Evolutionary conservation across 305 asterid genomes (phyloP), one percentile per base, ranked within the genome.

Genomic region (Plantago rigida): DNA sequence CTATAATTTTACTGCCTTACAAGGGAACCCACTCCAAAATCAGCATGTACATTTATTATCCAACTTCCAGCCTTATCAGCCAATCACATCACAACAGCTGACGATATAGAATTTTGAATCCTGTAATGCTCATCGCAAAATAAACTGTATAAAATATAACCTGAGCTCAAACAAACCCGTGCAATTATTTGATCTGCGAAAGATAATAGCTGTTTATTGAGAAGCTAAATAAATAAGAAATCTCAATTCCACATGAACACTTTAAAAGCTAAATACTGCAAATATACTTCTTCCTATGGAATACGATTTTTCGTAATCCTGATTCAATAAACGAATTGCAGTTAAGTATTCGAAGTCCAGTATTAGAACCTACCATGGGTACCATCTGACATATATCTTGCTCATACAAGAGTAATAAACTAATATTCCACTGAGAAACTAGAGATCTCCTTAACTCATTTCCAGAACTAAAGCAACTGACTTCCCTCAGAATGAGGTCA

Each of bases 71-170:
- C 7, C 14, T 19, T 31, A 19, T 47, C 49, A 17, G 12, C 42
- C 17, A 47, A 69, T 44, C 52, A 42, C 56, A 57, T 70, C 67
- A 50, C 56, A 63, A 51, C 29, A 67, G 71, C 45, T 52, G 68
- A 75, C 49, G 62, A 28, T 34, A 59, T 65, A 67, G 51, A 52
- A 73, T 51, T 61, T 55, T 45, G 63, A 48, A 59, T 59, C 67
- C 45, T 28, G 70, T 17, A 61, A 59, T 42, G 46, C 74, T 68
- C 71, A 24, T 72, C 42, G 11, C 44, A 36, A 66, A 54, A 8
- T 54, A 64, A 73, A 73, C 69, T 68, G 62, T 67, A 75, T 73
- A 61, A 61, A 69, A 56, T 59, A 51, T 13, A 53, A 53, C 59
- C 36, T 5, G 36, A 53, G 9, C 7, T 53, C 14, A 36, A 1